These are phyloP conservation scores for Rosa chinensis DNA, from an alignment of 306 rosid species.

Conservation along the genomic window DNA sequence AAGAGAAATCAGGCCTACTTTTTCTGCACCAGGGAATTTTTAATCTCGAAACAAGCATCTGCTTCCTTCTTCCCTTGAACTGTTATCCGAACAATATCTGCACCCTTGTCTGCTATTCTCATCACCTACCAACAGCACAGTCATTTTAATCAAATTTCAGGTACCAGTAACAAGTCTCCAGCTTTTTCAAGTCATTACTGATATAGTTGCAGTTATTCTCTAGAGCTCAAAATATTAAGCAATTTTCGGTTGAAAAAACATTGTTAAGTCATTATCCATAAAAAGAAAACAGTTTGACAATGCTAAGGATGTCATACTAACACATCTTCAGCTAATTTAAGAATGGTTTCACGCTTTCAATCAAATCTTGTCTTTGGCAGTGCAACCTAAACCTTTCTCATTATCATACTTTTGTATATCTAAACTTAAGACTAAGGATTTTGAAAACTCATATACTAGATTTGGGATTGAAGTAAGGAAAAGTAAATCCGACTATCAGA, in stretches of 20 bases:
- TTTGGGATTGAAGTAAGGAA: neutral
- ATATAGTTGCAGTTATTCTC: neutral
- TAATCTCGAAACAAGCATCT: conserved; percentile 92
- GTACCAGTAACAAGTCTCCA: neutral
- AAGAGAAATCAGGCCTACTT: conserved; percentile 52
- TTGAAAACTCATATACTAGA: neutral
- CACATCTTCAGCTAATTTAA: neutral
- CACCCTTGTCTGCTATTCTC: conserved; percentile 93
- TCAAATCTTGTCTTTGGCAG: neutral
- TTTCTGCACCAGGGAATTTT: conserved; percentile 89
- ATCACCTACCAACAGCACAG: conserved; percentile 61
- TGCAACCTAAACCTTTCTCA: neutral
- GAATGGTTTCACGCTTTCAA: neutral
- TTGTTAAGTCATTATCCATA: neutral
- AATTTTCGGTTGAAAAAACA: neutral
- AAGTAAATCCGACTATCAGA: neutral
- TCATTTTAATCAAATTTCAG: conserved; percentile 18
- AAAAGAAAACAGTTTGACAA: neutral
- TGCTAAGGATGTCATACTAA: neutral
- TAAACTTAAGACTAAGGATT: neutral
- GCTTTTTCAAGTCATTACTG: neutral
- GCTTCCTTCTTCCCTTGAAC: conserved; percentile 99
- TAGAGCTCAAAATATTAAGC: neutral
- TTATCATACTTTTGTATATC: neutral
- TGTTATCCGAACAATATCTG: conserved; percentile 89